Conservation (phyloP, 2,329 filamentous ascomycete genomes). For the Beauveria caledonica region DNA sequence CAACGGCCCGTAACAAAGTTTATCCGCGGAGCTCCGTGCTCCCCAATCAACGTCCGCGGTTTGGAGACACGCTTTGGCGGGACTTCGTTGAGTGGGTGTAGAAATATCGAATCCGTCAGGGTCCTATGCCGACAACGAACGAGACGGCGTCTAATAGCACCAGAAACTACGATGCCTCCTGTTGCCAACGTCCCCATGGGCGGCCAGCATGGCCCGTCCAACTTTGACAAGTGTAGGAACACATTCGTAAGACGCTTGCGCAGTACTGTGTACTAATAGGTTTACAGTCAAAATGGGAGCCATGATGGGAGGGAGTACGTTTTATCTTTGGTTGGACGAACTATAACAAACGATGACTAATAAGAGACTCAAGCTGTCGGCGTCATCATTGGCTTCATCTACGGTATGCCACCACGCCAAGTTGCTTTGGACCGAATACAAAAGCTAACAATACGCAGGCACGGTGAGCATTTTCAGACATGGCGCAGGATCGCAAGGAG, state of each 20-base stretch:
- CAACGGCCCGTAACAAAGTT: constrained; percentile 20
- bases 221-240: constrained; percentile 45
- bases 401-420: constrained; percentile 49
- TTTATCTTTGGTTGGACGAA: background rate
- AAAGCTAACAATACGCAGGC: constrained; percentile 42
- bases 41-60: constrained; percentile 5
- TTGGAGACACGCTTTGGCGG: background rate
- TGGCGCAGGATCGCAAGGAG: constrained; percentile 84
- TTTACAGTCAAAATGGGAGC: constrained; percentile 87
- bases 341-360: constrained; percentile 22
- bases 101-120: background rate
- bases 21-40: constrained; percentile 17
- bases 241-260: background rate
- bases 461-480: constrained; percentile 93
- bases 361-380: constrained; percentile 63
- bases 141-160: background rate
- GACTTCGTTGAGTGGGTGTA: background rate
- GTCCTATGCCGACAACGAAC: background rate
- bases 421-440: constrained; percentile 7
- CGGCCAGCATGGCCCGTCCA: constrained; percentile 41
- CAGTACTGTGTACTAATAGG: constrained; percentile 14
- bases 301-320: constrained; percentile 96
- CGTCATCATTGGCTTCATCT: constrained; percentile 95
- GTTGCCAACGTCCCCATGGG: constrained; percentile 29
- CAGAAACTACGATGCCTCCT: constrained; percentile 29